Evolutionary conservation across 2,329 filamentous ascomycete genomes (phyloP).

Genomic region (Ascochyta viciae-villosae): DNA sequence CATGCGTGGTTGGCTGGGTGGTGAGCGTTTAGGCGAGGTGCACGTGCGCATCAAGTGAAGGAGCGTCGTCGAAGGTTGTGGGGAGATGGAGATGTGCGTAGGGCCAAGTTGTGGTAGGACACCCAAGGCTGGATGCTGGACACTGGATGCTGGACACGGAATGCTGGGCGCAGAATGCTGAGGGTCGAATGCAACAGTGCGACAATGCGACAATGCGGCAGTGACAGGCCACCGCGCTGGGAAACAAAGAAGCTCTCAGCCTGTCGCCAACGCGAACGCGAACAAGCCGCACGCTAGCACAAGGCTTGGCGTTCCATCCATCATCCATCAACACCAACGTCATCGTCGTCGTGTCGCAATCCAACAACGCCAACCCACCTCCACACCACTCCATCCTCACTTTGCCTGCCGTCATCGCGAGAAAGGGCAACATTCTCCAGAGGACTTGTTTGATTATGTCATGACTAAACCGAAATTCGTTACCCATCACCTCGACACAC

Average conservation of each 20-base stretch:
- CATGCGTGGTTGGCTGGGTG: constrained; percentile 17
- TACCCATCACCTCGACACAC: not conserved
- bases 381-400: constrained; percentile 1
- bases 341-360: not conserved
- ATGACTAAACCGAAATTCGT: constrained; percentile 21
- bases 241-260: constrained; percentile 25
- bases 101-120: constrained; percentile 23
- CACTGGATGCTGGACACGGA: too few relatives aligned
- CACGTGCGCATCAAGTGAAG: not conserved
- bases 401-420: not conserved
- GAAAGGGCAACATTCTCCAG: too few relatives aligned
- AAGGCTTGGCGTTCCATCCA: constrained; percentile 9
- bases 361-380: too few relatives aligned
- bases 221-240: constrained; percentile 29
- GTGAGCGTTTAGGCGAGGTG: not conserved
- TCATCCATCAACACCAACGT: not conserved
- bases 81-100: constrained; percentile 12
- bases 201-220: constrained; percentile 18
- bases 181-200: too few relatives aligned
- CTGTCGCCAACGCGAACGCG: constrained; percentile 23
- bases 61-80: not conserved
- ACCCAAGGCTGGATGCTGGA: too few relatives aligned
- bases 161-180: too few relatives aligned
- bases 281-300: not conserved
- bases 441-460: not conserved